phyloP scores from a whole-genome alignment of 306 rosid genomes.

The Alnus rubra region DNA sequence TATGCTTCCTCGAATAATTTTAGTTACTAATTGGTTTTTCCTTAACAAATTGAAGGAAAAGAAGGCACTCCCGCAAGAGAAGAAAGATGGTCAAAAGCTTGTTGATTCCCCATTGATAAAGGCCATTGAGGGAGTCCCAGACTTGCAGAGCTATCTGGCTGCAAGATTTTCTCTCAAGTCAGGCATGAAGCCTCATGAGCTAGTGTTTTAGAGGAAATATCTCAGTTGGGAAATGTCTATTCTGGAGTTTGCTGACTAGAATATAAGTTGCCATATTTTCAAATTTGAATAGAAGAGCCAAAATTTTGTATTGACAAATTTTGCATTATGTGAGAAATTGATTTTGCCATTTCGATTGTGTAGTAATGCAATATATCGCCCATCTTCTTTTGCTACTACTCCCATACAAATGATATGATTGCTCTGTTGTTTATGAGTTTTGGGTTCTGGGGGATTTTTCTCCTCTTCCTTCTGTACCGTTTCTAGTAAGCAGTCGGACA shows the following conservation, averaged over 20 bases:
- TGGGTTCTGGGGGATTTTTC: neutral
- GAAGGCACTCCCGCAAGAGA: neutral
- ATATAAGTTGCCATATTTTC: neutral
- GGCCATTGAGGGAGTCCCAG: neutral
- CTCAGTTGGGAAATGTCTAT: slow-evolving; percentile 3
- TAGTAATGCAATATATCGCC: neutral
- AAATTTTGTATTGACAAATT: slow-evolving; percentile 4
- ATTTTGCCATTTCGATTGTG: neutral
- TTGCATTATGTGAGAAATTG: slow-evolving; percentile 7
- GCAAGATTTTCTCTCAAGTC: neutral
- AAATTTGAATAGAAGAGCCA: neutral
- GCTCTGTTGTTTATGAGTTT: neutral
- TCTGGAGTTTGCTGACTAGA: neutral
- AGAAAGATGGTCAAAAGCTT: slow-evolving; percentile 2
- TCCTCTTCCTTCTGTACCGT: neutral
- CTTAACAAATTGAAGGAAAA: neutral
- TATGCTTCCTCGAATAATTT: neutral
- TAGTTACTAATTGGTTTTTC: neutral
- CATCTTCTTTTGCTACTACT: neutral
- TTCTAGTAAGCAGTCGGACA: neutral
- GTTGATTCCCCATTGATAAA: slow-evolving; percentile 1
- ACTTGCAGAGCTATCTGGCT: slow-evolving; percentile 8
- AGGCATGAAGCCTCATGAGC: slow-evolving; percentile 1
- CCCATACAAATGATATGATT: neutral
- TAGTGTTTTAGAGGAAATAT: neutral